Evolutionary conservation across 148 eudicot genomes (phyloP), one percentile per base, ranked within the genome.

Genomic region (Rhododendron mucronatum): DNA sequence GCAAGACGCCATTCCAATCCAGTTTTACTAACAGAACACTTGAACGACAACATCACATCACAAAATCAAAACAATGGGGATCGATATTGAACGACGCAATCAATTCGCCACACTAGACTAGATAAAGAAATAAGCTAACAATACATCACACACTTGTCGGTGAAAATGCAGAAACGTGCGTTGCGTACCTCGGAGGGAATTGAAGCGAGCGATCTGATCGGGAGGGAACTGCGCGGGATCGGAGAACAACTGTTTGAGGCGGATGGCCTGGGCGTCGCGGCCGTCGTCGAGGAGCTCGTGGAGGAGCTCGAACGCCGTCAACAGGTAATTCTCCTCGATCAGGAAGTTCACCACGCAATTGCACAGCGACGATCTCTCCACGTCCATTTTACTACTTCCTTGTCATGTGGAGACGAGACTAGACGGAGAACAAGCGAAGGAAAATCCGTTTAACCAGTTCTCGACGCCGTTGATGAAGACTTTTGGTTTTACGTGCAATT

Each of bases 211-310:
- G 92, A 97, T 97, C 92, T 93, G 99, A 92, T 97, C 98, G 81
- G 98, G 94, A 65, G 99, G 98, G 53, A 97, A 97, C 1, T 94
- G 98, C 77, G 95, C 86, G 51, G 94, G 91, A 93, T 97, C 96
- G 51, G 96, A 67, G 91, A 97, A 97, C 91, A 93, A 94, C 74
- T 95, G 90, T 50, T 95, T 95, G 81, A 97, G 98, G 55, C 99
- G 95, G 89, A 97, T 97, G 13, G 99, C 99, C 30, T 92, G 98
- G 84, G 91, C 95, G 51, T 95, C 99, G 67, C 98, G 94, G n/a
- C 99, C 99, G 33, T 97, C 99, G 57, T 97, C 99, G 59, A 97
- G 91, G 11, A 97, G 98, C 92, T 97, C 99, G 85, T 97, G 99
- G 84, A 97, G 99, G 45, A 97, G 98, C 93, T 97, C 99, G 89